Evolutionary conservation across 2,329 filamentous ascomycete genomes (phyloP).

Genomic region (Seiridium cupressi): DNA sequence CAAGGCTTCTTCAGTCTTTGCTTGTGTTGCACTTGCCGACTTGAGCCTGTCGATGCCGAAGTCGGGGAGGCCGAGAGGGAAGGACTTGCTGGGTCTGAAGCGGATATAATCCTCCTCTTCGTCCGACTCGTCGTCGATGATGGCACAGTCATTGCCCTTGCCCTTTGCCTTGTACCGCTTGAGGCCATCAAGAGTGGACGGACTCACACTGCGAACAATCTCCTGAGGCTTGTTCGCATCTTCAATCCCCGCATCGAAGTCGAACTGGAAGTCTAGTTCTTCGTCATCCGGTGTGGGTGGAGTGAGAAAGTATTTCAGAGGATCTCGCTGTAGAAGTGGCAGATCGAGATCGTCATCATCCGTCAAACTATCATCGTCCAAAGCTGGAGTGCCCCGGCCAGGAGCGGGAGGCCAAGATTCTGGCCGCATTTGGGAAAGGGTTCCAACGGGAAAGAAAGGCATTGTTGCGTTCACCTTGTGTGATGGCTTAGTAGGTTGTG

Average conservation of each 20-base stretch:
- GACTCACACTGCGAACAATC: conserved; percentile 54
- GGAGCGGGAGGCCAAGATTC: conserved; percentile 55
- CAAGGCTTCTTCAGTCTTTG: conserved; percentile 26
- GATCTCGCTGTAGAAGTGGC: conserved; percentile 46
- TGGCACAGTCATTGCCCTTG: conserved; percentile 35
- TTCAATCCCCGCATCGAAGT: conserved; percentile 58
- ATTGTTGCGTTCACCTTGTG: conserved; percentile 12
- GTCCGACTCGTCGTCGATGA: conserved; percentile 40
- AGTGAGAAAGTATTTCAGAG: conserved; percentile 56
- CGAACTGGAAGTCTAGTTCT: conserved; percentile 43
- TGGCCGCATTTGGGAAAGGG: conserved; percentile 30
- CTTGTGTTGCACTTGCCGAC: conserved; percentile 29
- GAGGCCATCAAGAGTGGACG: conserved; percentile 53
- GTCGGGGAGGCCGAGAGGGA: conserved; percentile 42
- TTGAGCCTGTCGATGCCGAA: conserved; percentile 35
- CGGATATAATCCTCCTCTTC: conserved; percentile 48
- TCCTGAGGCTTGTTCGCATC: conserved; percentile 42
- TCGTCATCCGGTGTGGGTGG: conserved; percentile 41
- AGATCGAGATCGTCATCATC: conserved; percentile 40
- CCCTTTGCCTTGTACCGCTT: conserved; percentile 41
- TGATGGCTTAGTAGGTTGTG: neutral
- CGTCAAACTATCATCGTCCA: conserved; percentile 40
- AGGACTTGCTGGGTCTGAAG: conserved; percentile 38
- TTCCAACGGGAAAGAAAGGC: conserved; percentile 21
- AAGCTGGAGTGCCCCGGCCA: conserved; percentile 41